Conservation (phyloP, 129 eudicot genomes). For the Tagetes patula region DNA sequence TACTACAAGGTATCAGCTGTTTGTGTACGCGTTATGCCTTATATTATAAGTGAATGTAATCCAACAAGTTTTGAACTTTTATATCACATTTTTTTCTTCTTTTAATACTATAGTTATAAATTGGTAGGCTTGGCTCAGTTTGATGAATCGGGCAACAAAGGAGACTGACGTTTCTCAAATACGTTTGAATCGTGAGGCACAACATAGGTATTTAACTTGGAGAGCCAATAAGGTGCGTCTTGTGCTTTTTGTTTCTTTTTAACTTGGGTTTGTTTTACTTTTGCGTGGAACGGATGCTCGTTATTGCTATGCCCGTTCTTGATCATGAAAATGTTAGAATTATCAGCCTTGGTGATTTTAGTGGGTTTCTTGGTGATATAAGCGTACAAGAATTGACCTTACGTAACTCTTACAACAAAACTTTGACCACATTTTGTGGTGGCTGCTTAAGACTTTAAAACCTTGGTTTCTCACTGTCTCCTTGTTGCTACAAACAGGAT, state of each 20-base stretch:
- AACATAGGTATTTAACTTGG: slow-evolving; percentile 91
- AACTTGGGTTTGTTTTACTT: neutral
- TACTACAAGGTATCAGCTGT: slow-evolving; percentile 64
- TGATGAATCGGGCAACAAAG: slow-evolving; percentile 60
- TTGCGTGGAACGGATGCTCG: neutral
- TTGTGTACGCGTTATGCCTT: neutral
- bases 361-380: neutral
- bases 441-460: neutral
- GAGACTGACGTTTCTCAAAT: slow-evolving; percentile 51
- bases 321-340: neutral
- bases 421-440: slow-evolving; percentile 11
- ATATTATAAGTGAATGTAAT: neutral
- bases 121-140: slow-evolving; percentile 74
- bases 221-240: slow-evolving; percentile 67
- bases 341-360: neutral
- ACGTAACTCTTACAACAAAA: neutral
- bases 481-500: slow-evolving; percentile 59
- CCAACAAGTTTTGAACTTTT: slow-evolving; percentile 9
- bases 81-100: neutral
- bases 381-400: neutral
- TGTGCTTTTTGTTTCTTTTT: neutral
- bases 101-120: neutral
- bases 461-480: slow-evolving; percentile 4
- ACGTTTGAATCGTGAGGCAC: slow-evolving; percentile 58
- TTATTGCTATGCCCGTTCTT: neutral